Base-by-base conservation (phyloP, 345 rosid genomes). In the Citrus medica region DNA sequence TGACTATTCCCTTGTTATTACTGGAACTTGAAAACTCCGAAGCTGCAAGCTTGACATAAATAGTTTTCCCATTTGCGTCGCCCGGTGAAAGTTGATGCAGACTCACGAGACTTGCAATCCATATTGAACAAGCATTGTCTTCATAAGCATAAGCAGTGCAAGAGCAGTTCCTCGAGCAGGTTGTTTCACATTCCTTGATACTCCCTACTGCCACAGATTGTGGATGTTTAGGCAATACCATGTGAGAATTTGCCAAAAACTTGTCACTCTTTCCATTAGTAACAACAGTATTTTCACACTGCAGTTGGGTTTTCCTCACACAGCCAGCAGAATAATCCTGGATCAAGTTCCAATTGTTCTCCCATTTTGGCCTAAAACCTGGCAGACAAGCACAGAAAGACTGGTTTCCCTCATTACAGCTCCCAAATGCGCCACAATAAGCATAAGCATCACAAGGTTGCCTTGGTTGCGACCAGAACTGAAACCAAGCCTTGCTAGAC, bases 381-480 rank as follows among this genome's bases (percentile, higher is more conserved):
- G 16, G 69, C 85, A 84, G 69, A 65, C 97, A 93, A 5, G 22
- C 38, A 32, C 97, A 92, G 85, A 76, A 88, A 58, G 87, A 88
- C 76, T 79, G 63, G 14, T 83, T 80, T 1, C 77, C 77, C 14
- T 78, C 89, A 5, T 46, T 83, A 77, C 98, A 93, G 71, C 76
- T 80, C 46, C 95, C 94, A 69, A 86, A 90, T 33, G 91, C 79
- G 30, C 98, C 97, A 78, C 98, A 95, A 46, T 73, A 90, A 14
- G 83, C 86, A 59, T 90, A 81, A 30, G 93, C 98, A 58, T 92
- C 81, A n/a, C 98, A 93, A 56, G 87, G 94, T 72, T 82, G 84
- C 30, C 86, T 83, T n/a, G 94, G 98, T 64, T 82, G 86, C 55
- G 95, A 81, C 94, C 98, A 92, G 55, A 90, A 90, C 76, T 88